Evolutionary conservation across 2,329 filamentous ascomycete genomes (phyloP).

Genomic region (Apiospora kogelbergensis): DNA sequence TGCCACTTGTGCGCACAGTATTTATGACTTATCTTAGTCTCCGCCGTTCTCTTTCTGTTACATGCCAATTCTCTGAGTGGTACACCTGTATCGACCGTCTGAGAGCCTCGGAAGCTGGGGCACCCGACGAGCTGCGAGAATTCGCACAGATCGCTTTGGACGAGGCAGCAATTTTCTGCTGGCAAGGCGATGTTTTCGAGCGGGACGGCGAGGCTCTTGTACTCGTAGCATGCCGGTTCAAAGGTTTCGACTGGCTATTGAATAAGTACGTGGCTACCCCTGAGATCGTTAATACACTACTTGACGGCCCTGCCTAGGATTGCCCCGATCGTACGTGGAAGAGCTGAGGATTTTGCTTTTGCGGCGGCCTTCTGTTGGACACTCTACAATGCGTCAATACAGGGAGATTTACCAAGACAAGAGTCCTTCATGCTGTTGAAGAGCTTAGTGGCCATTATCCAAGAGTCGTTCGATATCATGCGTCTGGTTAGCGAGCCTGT

Average conservation of each 20-base stretch:
- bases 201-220: conserved; percentile 8
- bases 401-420: not conserved
- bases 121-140: not conserved
- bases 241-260: not conserved
- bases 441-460: not conserved
- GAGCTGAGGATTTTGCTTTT: conserved; percentile 2
- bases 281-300: not conserved
- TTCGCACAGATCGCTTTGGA: not conserved
- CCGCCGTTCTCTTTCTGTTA: not conserved
- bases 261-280: not conserved
- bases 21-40: not conserved
- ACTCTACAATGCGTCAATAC: not conserved
- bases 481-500: not conserved
- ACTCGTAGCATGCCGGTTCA: not conserved
- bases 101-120: not conserved
- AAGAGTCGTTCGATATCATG: not conserved
- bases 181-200: not conserved
- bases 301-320: not conserved
- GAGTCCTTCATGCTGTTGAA: not conserved
- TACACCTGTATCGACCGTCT: not conserved
- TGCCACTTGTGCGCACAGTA: not conserved
- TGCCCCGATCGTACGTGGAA: not conserved
- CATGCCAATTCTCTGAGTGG: not conserved
- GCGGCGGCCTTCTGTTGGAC: not conserved
- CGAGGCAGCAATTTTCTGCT: not conserved